Percentiles rank a stretch among this genome's conserved stretches.
Conservation (phyloP, 495 filamentous ascomycete genomes). For the Talaromyces stipitatus region DNA sequence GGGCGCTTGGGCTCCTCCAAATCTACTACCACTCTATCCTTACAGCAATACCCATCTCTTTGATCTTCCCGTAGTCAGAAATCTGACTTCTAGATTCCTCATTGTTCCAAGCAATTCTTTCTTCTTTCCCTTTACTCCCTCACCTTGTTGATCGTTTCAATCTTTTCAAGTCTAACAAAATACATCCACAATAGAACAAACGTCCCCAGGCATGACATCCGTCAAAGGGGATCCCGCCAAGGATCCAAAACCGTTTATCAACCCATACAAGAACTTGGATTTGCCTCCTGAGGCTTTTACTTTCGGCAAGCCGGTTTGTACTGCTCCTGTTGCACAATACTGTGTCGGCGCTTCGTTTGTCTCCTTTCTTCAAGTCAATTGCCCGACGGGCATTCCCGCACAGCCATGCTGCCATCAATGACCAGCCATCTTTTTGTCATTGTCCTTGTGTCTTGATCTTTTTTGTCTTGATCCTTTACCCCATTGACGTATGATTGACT, state of each 20-base stretch:
- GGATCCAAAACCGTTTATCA: slow-evolving; percentile 6
- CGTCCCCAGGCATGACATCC: slow-evolving; percentile 4
- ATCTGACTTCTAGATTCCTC: not conserved
- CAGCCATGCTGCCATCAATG: not conserved
- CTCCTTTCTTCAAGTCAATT: slow-evolving; percentile 3
- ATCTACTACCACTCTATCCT: too few relatives aligned
- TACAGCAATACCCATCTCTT: too few relatives aligned
- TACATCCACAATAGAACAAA: not conserved
- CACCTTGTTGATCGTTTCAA: too few relatives aligned
- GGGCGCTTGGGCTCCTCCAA: too few relatives aligned
- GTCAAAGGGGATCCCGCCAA: slow-evolving; percentile 1
- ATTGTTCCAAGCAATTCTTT: not conserved
- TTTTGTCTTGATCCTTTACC: not conserved
- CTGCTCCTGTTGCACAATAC: not conserved
- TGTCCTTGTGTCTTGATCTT: not conserved
- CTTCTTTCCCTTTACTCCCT: not conserved
- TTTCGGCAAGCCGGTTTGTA: slow-evolving; percentile 19
- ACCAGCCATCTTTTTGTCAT: not conserved
- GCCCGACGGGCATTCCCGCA: not conserved
- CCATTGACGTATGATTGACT: not conserved
- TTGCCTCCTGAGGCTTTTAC: slow-evolving; percentile 18
- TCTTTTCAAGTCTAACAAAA: not conserved
- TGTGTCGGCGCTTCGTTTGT: not conserved
- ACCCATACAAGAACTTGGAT: slow-evolving; percentile 23
- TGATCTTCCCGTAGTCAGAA: too few relatives aligned